Conservation (phyloP, 148 eudicot species). For the Rhododendron vialii region DNA sequence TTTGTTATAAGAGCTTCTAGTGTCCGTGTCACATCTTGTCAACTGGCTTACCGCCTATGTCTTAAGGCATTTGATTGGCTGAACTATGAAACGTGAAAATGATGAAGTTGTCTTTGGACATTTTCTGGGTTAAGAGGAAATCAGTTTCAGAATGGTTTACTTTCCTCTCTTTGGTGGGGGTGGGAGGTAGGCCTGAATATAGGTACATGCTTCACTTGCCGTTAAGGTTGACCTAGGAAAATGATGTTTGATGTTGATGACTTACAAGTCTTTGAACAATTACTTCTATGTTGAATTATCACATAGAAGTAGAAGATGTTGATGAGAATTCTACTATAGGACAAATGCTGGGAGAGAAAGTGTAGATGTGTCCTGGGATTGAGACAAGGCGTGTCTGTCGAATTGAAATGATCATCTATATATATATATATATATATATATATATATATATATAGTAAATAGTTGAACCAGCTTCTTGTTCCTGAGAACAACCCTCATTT, state of each 20-base stretch:
- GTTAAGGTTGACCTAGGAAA: neutral
- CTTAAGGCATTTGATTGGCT: neutral
- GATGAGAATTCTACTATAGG: neutral
- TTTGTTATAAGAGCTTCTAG: neutral
- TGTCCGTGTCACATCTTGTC: neutral
- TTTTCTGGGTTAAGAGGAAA: neutral
- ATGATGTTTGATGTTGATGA: neutral
- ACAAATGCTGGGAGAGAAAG: neutral
- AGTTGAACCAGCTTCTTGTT: neutral
- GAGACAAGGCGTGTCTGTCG: neutral
- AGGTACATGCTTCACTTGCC: neutral
- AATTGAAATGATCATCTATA: neutral
- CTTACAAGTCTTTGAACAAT: neutral
- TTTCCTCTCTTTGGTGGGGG: neutral
- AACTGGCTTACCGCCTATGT: neutral
- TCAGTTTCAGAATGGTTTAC: neutral
- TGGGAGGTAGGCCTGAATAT: neutral
- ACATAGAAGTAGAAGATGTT: neutral
- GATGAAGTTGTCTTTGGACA: neutral
- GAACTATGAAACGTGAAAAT: neutral
- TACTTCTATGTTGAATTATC: neutral
- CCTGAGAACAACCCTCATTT: neutral
- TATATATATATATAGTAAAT: neutral
- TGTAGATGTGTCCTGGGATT: neutral
- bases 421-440: neutral